A percentile compares a stretch with the other conserved stretches of the same genome.
Conservation (phyloP, 495 filamentous ascomycete genomes). For the Annulohypoxylon stygium region DNA sequence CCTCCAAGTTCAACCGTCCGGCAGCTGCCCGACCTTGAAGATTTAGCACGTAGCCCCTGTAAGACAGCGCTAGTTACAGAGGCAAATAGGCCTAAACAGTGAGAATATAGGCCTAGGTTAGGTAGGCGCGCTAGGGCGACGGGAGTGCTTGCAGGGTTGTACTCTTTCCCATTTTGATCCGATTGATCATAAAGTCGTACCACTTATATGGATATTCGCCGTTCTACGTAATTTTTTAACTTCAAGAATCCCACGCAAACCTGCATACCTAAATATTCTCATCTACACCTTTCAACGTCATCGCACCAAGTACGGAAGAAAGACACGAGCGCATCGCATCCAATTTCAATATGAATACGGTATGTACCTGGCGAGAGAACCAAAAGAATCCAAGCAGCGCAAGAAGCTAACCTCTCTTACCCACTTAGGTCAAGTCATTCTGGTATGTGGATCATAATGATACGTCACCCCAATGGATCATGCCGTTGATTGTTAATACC, state of each 20-base stretch:
- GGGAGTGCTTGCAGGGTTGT: constrained; percentile 44
- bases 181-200: constrained; percentile 45
- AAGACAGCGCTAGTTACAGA: constrained; percentile 19
- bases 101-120: constrained; percentile 2
- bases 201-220: constrained; percentile 29
- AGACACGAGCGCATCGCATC: constrained; percentile 1
- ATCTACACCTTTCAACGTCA: constrained; percentile 32
- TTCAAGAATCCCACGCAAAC: constrained; percentile 24
- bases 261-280: constrained; percentile 11
- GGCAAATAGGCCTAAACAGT: not conserved
- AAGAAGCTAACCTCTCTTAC: constrained; percentile 39
- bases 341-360: constrained; percentile 52
- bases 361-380: constrained; percentile 29
- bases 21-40: not conserved
- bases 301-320: constrained; percentile 7
- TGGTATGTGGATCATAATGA: constrained; percentile 59
- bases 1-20: not conserved
- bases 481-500: constrained; percentile 23
- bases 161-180: constrained; percentile 28
- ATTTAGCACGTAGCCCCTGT: not conserved
- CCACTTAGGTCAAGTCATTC: constrained; percentile 69
- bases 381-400: not conserved
- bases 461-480: constrained; percentile 8
- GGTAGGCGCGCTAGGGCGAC: constrained; percentile 26
- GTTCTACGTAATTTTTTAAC: constrained; percentile 31